Base-by-base conservation (phyloP, 148 eudicot species). In the Dysphania ambrosioides region DNA sequence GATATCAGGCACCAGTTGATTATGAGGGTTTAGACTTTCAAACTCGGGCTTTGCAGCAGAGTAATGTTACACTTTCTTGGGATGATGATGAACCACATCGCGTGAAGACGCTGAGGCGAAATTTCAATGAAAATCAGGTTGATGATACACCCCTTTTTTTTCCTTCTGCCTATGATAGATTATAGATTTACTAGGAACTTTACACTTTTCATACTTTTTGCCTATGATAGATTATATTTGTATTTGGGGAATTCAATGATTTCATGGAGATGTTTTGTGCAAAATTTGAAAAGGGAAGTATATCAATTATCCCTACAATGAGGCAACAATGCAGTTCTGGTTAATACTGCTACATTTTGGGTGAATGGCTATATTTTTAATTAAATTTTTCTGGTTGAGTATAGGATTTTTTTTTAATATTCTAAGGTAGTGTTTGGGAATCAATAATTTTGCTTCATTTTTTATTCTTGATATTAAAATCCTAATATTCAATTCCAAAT, bases 31-130 rank as follows among this genome's bases (percentile, higher is more conserved):
- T 88, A 68, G 90, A 95, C 83, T 92, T 92, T 76, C 85, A 87
- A 1, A 95, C 97, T 34, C 85, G 87, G 55, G 97, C 96, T 67
- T 74, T 95, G 83, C 99, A 92, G 81, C 93, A 85, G 34, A 92
- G 91, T 81, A 87, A 92, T 62, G 76, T 89, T 68, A 65, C 72
- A 24, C 89, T 89, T 70, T 89, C 96, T 19, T 92, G 99, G 99
- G 99, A 95, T 83, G 97, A 92, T 34, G 96, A 92, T 83, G 99
- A 92, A 72, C 99, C 97, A 47, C 92, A 90, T 61, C 96, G 97
- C 42, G 73, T 66, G 16, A 92, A 82, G 86, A 82, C 82, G 57
- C 82, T 95, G 79, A 90, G 87, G 80, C 84, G 96, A 58, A 89
- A 86, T 77, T 86, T 88, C 69, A 83, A 79, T 64, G 86, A 82